These are phyloP conservation scores for Rutstroemia sydowiana DNA, from an alignment of 2,329 filamentous ascomycete species.

Conservation along the genomic window DNA sequence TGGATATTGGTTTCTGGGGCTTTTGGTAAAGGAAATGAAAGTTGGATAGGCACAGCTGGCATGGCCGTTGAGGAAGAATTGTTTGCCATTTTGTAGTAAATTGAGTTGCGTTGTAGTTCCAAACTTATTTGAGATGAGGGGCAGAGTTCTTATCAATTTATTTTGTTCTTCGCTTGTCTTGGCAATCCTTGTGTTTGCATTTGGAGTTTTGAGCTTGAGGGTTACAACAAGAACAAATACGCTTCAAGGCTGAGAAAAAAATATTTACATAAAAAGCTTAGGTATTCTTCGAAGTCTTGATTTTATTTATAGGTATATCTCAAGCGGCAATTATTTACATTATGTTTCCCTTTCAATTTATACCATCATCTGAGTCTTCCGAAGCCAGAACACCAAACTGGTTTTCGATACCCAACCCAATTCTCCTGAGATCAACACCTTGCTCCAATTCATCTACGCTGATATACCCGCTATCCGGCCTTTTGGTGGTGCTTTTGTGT, in stretches of 20 bases:
- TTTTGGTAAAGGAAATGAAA: constrained; percentile 54
- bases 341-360: neutral
- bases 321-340: too few relatives aligned
- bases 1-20: constrained; percentile 55
- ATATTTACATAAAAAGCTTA: too few relatives aligned
- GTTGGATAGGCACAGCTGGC: constrained; percentile 29
- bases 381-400: constrained; percentile 18
- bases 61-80: neutral
- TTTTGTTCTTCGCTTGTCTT: too few relatives aligned
- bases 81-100: neutral
- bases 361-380: neutral
- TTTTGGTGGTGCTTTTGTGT: neutral
- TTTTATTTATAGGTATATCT: too few relatives aligned
- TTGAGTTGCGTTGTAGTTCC: neutral
- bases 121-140: too few relatives aligned
- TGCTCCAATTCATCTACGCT: constrained; percentile 4
- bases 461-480: constrained; percentile 14
- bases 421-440: constrained; percentile 19
- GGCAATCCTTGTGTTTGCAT: too few relatives aligned
- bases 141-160: too few relatives aligned
- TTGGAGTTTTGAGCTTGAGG: too few relatives aligned
- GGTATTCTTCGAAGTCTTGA: too few relatives aligned
- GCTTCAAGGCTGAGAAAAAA: too few relatives aligned
- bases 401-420: constrained; percentile 21
- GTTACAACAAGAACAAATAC: too few relatives aligned